phyloP scores from a whole-genome alignment of 164 flowering plant species.

The Umbilicus rupestris region DNA sequence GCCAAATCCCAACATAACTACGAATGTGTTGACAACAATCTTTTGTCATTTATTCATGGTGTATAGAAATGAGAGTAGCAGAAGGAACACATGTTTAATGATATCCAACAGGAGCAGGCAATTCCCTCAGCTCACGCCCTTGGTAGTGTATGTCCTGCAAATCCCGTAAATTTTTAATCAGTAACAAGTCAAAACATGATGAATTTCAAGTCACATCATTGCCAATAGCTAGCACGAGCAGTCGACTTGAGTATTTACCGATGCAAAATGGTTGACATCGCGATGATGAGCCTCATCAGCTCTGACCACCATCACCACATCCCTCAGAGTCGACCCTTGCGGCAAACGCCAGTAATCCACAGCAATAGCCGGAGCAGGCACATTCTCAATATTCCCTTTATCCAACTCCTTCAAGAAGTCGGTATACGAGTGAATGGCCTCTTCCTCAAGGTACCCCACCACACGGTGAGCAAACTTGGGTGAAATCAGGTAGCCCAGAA shows the following conservation, averaged over 20 bases:
- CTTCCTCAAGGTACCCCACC: constrained; percentile 69
- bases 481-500: constrained; percentile 40
- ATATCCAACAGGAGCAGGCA: constrained; percentile 57
- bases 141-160: constrained; percentile 54
- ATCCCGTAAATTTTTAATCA: neutral
- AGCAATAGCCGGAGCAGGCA: constrained; percentile 54
- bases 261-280: constrained; percentile 45
- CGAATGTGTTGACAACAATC: neutral
- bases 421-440: constrained; percentile 68
- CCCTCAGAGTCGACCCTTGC: constrained; percentile 25
- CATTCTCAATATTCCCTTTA: constrained; percentile 54
- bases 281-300: constrained; percentile 51
- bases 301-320: constrained; percentile 33
- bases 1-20: neutral
- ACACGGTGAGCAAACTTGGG: constrained; percentile 65
- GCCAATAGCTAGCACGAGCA: neutral
- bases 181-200: neutral
- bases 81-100: constrained; percentile 21
- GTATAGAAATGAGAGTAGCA: neutral
- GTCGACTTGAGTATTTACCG: constrained; percentile 17
- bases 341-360: constrained; percentile 37
- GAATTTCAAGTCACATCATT: neutral
- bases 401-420: constrained; percentile 67
- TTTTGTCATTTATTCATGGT: neutral
- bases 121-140: constrained; percentile 43